Conservation (phyloP, 306 rosid species). For the Amphicarpaea edgeworthii region DNA sequence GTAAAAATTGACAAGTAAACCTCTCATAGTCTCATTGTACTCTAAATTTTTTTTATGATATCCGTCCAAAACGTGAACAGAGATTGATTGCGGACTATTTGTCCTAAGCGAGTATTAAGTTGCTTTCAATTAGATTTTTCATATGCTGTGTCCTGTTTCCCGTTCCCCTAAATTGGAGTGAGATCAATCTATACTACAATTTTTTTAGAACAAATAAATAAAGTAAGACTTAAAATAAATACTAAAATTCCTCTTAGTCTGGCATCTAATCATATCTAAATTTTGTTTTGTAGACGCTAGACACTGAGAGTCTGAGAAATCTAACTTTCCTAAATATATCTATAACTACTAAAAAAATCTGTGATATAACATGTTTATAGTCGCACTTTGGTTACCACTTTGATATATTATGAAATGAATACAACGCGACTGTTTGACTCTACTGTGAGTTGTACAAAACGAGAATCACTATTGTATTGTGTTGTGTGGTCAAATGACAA, state of each 20-base stretch:
- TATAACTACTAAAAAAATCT: background rate
- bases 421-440: constrained; percentile 30
- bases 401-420: constrained; percentile 2
- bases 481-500: constrained; percentile 26
- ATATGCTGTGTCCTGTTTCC: constrained; percentile 32
- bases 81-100: constrained; percentile 10
- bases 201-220: background rate
- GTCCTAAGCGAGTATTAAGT: constrained; percentile 17
- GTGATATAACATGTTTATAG: constrained; percentile 2
- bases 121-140: constrained; percentile 41
- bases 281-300: background rate
- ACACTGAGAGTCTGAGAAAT: too few relatives aligned
- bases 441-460: constrained; percentile 7
- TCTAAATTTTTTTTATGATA: constrained; percentile 1
- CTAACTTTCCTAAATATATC: background rate
- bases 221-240: background rate
- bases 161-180: constrained; percentile 15
- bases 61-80: constrained; percentile 33
- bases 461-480: constrained; percentile 4
- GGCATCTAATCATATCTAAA: background rate
- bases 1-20: constrained; percentile 41
- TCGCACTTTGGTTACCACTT: constrained; percentile 11
- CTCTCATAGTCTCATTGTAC: constrained; percentile 1
- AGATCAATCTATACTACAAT: background rate
- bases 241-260: background rate